Evolutionary conservation across 1,284 basidiomycete genomes (phyloP).

Genomic region (Thecaphora frezii): DNA sequence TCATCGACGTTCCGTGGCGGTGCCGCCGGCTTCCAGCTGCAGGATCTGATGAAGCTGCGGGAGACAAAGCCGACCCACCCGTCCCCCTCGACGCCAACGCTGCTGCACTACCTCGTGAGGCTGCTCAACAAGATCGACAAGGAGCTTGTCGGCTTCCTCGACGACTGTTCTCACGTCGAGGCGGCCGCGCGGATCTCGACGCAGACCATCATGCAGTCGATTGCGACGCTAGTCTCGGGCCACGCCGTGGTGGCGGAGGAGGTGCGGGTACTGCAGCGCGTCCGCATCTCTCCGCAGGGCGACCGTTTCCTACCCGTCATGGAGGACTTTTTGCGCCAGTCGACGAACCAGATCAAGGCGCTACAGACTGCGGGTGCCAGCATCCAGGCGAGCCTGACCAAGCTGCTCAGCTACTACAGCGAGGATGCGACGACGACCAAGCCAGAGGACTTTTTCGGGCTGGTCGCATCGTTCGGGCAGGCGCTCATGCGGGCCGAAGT

Average conservation of each 20-base stretch:
- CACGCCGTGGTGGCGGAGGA: constrained; percentile 31
- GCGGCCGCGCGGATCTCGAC: constrained; percentile 64
- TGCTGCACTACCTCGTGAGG: constrained; percentile 80
- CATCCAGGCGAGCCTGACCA: constrained; percentile 19
- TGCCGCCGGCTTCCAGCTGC: constrained; percentile 79
- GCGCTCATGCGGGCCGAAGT: constrained; percentile 51
- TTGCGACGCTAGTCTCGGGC: constrained; percentile 28
- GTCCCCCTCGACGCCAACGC: constrained; percentile 72
- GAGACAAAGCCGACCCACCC: constrained; percentile 78
- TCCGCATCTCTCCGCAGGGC: constrained; percentile 25
- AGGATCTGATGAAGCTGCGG: constrained; percentile 77
- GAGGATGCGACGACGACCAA: constrained; percentile 41
- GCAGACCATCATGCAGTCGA: constrained; percentile 20
- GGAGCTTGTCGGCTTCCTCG: constrained; percentile 71
- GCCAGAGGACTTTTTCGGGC: constrained; percentile 48
- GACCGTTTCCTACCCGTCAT: constrained; percentile 37
- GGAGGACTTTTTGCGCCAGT: constrained; percentile 18
- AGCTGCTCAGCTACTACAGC: constrained; percentile 39
- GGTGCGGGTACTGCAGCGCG: constrained; percentile 17
- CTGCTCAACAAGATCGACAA: constrained; percentile 73
- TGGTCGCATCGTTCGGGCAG: constrained; percentile 45
- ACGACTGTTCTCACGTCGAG: constrained; percentile 79
- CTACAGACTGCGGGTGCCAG: constrained; percentile 22
- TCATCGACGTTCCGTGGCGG: constrained; percentile 77
- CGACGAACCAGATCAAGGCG: constrained; percentile 32